Conservation (phyloP, 345 rosid species). For the Salix arbutifolia region DNA sequence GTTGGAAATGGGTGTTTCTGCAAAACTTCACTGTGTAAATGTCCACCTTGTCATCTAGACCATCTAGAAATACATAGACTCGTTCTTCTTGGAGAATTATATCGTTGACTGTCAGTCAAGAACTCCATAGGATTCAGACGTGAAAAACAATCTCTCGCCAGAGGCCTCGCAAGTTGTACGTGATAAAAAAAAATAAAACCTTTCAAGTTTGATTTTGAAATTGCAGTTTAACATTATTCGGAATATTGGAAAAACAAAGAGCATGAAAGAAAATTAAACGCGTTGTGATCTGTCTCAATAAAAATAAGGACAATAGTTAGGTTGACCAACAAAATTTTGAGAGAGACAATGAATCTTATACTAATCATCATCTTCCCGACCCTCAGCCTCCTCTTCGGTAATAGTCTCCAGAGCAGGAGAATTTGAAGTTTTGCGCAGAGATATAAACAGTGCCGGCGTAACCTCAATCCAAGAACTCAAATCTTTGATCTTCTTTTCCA, state of each 20-base stretch:
- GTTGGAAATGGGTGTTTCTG: too few relatives aligned
- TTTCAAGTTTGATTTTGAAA: not conserved
- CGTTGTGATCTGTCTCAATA: too few relatives aligned
- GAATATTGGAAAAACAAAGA: not conserved
- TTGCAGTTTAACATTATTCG: not conserved
- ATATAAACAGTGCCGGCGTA: constrained; percentile 34
- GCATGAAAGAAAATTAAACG: not conserved
- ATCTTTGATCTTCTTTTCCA: constrained; percentile 25
- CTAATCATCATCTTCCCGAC: not conserved
- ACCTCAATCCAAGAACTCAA: constrained; percentile 37
- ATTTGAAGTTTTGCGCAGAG: constrained; percentile 21
- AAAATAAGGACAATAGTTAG: not conserved
- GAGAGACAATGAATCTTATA: not conserved
- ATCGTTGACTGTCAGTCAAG: too few relatives aligned
- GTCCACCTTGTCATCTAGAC: too few relatives aligned
- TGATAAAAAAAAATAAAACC: too few relatives aligned
- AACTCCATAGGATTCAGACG: too few relatives aligned
- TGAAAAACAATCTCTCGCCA: too few relatives aligned
- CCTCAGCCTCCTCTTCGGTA: constrained; percentile 40
- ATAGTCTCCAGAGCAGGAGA: constrained; percentile 42
- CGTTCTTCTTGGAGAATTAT: too few relatives aligned
- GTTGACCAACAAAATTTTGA: not conserved
- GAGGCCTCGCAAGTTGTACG: too few relatives aligned
- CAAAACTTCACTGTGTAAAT: too few relatives aligned
- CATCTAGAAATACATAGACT: too few relatives aligned